A percentile compares a stretch with the other conserved stretches of the same genome.
phyloP scores from a whole-genome alignment of 495 filamentous ascomycete genomes.

The Hyaloscypha bicolor region DNA sequence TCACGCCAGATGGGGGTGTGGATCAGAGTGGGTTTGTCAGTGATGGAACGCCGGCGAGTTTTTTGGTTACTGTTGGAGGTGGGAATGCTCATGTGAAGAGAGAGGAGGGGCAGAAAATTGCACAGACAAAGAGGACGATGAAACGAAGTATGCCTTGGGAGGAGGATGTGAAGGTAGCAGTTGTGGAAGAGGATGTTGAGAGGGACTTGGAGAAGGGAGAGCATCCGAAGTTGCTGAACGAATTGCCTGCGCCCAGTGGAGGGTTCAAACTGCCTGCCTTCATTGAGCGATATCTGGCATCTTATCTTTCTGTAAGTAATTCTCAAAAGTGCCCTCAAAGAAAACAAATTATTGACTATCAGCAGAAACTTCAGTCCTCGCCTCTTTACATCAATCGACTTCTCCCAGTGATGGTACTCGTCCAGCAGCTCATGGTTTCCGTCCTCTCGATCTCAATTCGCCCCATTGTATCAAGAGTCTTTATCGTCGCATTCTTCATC shows the following conservation, averaged over 20 bases:
- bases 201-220: conserved; percentile 21
- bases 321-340: not conserved
- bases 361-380: conserved; percentile 15
- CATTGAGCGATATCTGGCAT: conserved; percentile 9
- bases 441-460: conserved; percentile 24
- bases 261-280: conserved; percentile 7
- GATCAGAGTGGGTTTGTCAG: conserved; percentile 68
- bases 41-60: conserved; percentile 54
- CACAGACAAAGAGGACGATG: not conserved
- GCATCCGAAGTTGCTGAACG: conserved; percentile 20
- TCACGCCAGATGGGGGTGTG: conserved; percentile 53
- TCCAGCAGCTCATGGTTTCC: conserved; percentile 16
- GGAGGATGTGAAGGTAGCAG: conserved; percentile 10
- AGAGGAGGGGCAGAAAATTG: not conserved
- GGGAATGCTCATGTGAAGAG: conserved; percentile 24
- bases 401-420: conserved; percentile 13
- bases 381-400: conserved; percentile 17
- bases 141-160: conserved; percentile 13
- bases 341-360: not conserved
- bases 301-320: conserved; percentile 14
- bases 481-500: conserved; percentile 26
- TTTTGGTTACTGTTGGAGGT: conserved; percentile 68
- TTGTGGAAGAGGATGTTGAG: not conserved
- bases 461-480: conserved; percentile 25
- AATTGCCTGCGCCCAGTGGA: not conserved